Evolutionary conservation across 306 rosid genomes (phyloP), one percentile per base, ranked within the genome.

Genomic region (Dryas octopetala): DNA sequence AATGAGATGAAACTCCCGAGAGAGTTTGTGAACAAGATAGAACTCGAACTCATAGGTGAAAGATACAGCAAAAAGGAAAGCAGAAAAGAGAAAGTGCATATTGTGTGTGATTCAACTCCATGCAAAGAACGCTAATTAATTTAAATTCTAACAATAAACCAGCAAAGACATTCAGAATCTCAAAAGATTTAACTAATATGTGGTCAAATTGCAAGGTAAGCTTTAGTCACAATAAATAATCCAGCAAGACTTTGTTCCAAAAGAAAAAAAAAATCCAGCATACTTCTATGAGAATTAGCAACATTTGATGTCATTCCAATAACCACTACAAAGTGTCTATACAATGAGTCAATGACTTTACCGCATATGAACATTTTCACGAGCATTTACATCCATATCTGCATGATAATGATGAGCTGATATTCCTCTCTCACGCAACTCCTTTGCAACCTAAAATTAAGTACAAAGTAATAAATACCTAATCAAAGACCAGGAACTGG

Each of bases 341-440:
- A 41, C 3, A 58, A 74, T 49, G 73, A 81, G 74, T 78, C 28
- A 73, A 68, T 49, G 60, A 80, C 73, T 74, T 88, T 91, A 94
- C 98, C 96, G 85, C 88, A 85, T 83, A 78, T 94, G 98, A 74
- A 90, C 93, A 75, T 88, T 87, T 80, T 88, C 91, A 66, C 97
- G 93, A 58, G 84, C 87, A 80, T 86, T 80, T 62, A 82, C 89
- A 70, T 94, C 98, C 97, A 94, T 90, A 71, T 94, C 97, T 47
- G 98, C 98, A 73, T 94, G 98, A 86, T 94, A 94, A 82, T 87
- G 78, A 77, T 90, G 88, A 48, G 98, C 96, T 43, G 89, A 79
- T 81, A 94, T 87, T 76, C 96, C 93, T 82, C 93, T 91, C 79
- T 80, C 95, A 32, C 88, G 83, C 70, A 94, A 80, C 86, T 94